Conservation (phyloP, 805 yeast species). For the Nakazawaea sp. region DNA sequence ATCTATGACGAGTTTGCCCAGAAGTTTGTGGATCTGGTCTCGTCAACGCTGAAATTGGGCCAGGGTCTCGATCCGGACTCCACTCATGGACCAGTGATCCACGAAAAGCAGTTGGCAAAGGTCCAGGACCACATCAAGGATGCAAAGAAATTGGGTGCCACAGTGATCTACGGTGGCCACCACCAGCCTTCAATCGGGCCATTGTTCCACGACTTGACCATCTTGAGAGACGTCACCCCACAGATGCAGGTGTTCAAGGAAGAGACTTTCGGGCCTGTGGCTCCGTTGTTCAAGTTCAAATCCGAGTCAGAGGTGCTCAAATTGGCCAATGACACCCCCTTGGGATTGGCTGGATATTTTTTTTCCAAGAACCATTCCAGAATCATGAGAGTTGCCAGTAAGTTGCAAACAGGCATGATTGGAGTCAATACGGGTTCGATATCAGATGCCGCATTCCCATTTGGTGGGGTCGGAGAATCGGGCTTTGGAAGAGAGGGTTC, state of each 20-base stretch:
- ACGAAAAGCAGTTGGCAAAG: constrained; percentile 52
- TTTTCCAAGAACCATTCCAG: constrained; percentile 49
- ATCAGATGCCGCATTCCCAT: constrained; percentile 62
- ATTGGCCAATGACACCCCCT: constrained; percentile 59
- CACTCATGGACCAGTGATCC: constrained; percentile 76
- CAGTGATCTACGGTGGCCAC: constrained; percentile 54
- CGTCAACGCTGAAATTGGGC: constrained; percentile 42
- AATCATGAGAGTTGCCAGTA: constrained; percentile 57
- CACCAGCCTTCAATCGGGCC: constrained; percentile 49
- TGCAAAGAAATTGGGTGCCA: constrained; percentile 63
- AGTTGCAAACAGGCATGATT: constrained; percentile 72
- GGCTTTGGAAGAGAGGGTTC: constrained; percentile 84
- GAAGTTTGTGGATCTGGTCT: constrained; percentile 39
- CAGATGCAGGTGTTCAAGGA: constrained; percentile 55
- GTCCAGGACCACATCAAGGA: constrained; percentile 58
- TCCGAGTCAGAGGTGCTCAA: constrained; percentile 58
- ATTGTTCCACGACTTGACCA: constrained; percentile 61
- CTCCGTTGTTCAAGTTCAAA: constrained; percentile 58
- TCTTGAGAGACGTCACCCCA: constrained; percentile 51
- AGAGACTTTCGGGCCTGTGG: constrained; percentile 80
- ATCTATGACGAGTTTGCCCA: constrained; percentile 57
- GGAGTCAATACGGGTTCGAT: constrained; percentile 74
- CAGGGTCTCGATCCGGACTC: constrained; percentile 50
- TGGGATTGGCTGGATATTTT: constrained; percentile 76
- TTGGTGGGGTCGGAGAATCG: constrained; percentile 73